Base-by-base conservation (phyloP, 2,329 filamentous ascomycete species). In the Macrophomina tecta region DNA sequence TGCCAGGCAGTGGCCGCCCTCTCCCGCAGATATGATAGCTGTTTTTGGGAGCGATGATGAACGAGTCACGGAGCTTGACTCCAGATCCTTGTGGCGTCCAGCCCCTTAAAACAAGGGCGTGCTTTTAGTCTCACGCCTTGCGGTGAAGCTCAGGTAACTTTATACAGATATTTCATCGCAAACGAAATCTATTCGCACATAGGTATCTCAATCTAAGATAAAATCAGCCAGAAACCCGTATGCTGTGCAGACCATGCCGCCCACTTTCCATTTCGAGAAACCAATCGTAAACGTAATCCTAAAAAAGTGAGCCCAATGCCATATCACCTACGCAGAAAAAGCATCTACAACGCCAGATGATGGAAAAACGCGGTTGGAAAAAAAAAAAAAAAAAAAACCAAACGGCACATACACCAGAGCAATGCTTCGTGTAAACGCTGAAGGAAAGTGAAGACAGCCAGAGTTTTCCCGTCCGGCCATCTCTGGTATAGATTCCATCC, bases 191-290 rank as follows among this genome's bases (percentile, higher is more conserved):
- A 62, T 38, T 49, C 58, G 58, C 58, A 49, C 58, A 62, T 62
- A 62, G 58, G 58, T 62, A 62, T 62, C 58, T 49, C 45, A 62
- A 49, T 62, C 58, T 49, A 62, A 49, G 46, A 32, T n/a, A 36
- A 46, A 48, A 34, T 34, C 11, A 46, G n/a, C 11, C 36, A n/a
- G 46, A 48, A 18, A n/a, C 14, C 45, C 45, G 16, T 32, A 61
- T 61, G 56, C 56, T 36, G 12, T 8, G 36, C 55, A 36, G 16
- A 46, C 32, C 38, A 9, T 14, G n/a, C 30, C 30, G 14, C 30
- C 40, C 16, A 14, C 23, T 34, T 14, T 14, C 34, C 4, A 32
- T 46, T 28, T 40, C 38, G 32, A 61, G 32, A 30, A 56, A 42
- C 4, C 8, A 18, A 49, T 62, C 58, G 58, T 51, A 12, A 62